Evolutionary conservation across 2,329 filamentous ascomycete genomes (phyloP).

Genomic region (Neurospora sp.): DNA sequence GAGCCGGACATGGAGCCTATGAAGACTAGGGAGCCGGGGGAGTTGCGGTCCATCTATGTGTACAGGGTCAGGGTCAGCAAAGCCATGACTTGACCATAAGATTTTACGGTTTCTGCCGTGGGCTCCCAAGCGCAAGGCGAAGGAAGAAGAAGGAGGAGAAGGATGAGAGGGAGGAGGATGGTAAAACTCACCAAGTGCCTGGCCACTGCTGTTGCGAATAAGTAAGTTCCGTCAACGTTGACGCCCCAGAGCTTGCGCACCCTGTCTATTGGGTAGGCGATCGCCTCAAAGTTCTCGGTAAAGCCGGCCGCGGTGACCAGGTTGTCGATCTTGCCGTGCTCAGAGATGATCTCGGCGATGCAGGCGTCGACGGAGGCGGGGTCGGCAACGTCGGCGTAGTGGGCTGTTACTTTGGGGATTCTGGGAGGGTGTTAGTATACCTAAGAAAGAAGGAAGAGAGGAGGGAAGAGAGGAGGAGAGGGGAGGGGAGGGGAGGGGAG

Average conservation of each 20-base stretch:
- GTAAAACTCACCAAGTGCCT: slow-evolving; percentile 51
- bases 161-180: too few relatives aligned
- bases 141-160: too few relatives aligned
- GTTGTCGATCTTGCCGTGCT: slow-evolving; percentile 78
- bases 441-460: neutral
- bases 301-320: slow-evolving; percentile 95
- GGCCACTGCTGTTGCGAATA: slow-evolving; percentile 76
- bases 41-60: slow-evolving; percentile 59
- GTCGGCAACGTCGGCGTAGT: slow-evolving; percentile 80
- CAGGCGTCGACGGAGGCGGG: slow-evolving; percentile 68
- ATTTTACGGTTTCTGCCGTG: too few relatives aligned
- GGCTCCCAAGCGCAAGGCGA: too few relatives aligned
- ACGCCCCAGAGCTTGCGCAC: slow-evolving; percentile 91
- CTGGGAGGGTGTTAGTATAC: slow-evolving; percentile 26
- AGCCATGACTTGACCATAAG: too few relatives aligned
- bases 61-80: too few relatives aligned
- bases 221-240: slow-evolving; percentile 85
- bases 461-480: neutral
- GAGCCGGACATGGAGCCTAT: slow-evolving; percentile 91
- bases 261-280: slow-evolving; percentile 81
- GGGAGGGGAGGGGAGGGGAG: neutral
- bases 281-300: slow-evolving; percentile 89
- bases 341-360: slow-evolving; percentile 57
- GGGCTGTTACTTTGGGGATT: slow-evolving; percentile 75
- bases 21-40: slow-evolving; percentile 78